phyloP scores from a whole-genome alignment of 2,329 filamentous ascomycete species.

The Aspergillus sp. region DNA sequence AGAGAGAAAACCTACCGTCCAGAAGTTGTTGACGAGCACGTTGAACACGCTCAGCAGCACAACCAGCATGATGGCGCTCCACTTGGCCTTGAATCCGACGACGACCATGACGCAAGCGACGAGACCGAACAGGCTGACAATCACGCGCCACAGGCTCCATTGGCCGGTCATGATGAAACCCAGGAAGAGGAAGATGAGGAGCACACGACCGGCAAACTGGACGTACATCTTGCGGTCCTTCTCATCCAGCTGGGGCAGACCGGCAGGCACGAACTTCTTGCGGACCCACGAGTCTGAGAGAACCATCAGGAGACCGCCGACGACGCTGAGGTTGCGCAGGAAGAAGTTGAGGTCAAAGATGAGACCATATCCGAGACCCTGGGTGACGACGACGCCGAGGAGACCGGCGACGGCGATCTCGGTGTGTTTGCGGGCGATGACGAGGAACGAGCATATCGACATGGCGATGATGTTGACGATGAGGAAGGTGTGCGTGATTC shows the following conservation, averaged over 20 bases:
- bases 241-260: slow-evolving; percentile 89
- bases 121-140: slow-evolving; percentile 80
- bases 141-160: slow-evolving; percentile 84
- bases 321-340: slow-evolving; percentile 95
- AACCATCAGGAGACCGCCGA: slow-evolving; percentile 96
- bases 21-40: slow-evolving; percentile 98
- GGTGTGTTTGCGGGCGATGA: slow-evolving; percentile 89
- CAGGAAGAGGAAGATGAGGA: slow-evolving; percentile 95
- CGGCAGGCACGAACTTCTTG: slow-evolving; percentile 95
- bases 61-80: slow-evolving; percentile 91
- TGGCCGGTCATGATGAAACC: slow-evolving; percentile 94
- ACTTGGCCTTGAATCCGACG: slow-evolving; percentile 99
- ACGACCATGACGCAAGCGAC: slow-evolving; percentile 97
- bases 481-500: slow-evolving; percentile 90
- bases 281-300: slow-evolving; percentile 96
- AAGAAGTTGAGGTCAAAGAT: slow-evolving; percentile 99
- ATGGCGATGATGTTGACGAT: slow-evolving; percentile 87
- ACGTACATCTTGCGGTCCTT: slow-evolving; percentile 99
- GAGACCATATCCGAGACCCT: slow-evolving; percentile 93
- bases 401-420: slow-evolving; percentile 90
- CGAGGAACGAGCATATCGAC: slow-evolving; percentile 74
- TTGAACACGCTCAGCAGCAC: slow-evolving; percentile 97
- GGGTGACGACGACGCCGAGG: slow-evolving; percentile 84
- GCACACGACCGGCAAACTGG: slow-evolving; percentile 90
- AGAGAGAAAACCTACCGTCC: slow-evolving; percentile 70